phyloP scores from a whole-genome alignment of 805 yeast species.

The Wickerhamiella slavikovae region DNA sequence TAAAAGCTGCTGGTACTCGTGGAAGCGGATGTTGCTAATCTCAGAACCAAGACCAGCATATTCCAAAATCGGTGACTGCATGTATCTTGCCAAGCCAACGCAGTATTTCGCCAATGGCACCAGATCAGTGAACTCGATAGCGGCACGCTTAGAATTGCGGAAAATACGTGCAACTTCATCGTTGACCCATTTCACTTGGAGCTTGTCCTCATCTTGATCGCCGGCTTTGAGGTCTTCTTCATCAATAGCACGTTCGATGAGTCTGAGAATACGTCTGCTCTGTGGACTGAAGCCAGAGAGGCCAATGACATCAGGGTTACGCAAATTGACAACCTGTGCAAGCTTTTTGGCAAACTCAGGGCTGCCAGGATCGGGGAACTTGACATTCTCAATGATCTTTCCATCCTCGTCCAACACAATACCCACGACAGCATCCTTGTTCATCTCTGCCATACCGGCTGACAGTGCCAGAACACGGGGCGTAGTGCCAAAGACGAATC shows the following conservation, averaged over 20 bases:
- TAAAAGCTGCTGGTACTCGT: slow-evolving; percentile 52
- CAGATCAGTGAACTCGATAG: slow-evolving; percentile 63
- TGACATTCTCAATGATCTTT: slow-evolving; percentile 50
- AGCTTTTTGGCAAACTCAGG: slow-evolving; percentile 47
- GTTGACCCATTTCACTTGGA: slow-evolving; percentile 62
- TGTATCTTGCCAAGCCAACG: slow-evolving; percentile 74
- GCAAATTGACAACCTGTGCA: slow-evolving; percentile 33
- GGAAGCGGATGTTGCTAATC: slow-evolving; percentile 37
- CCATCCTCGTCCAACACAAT: slow-evolving; percentile 64
- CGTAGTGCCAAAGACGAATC: slow-evolving; percentile 56
- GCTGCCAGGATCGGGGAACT: slow-evolving; percentile 53
- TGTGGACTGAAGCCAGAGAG: slow-evolving; percentile 72
- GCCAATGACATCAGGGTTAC: slow-evolving; percentile 80
- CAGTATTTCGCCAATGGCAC: slow-evolving; percentile 66
- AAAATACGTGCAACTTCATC: slow-evolving; percentile 86
- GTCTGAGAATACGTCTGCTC: slow-evolving; percentile 33
- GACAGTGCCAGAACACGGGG: slow-evolving; percentile 72
- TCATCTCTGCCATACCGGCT: slow-evolving; percentile 67
- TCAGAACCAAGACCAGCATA: slow-evolving; percentile 67
- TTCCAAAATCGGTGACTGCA: slow-evolving; percentile 84
- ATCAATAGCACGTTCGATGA: slow-evolving; percentile 33
- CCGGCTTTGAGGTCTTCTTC: slow-evolving; percentile 25
- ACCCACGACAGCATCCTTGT: slow-evolving; percentile 72
- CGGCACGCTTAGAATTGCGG: slow-evolving; percentile 60
- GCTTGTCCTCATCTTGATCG: slow-evolving; percentile 17